These are phyloP conservation scores for Clitopilus passeckerianus DNA, from an alignment of 768 basidiomycete species.

Conservation along the genomic window DNA sequence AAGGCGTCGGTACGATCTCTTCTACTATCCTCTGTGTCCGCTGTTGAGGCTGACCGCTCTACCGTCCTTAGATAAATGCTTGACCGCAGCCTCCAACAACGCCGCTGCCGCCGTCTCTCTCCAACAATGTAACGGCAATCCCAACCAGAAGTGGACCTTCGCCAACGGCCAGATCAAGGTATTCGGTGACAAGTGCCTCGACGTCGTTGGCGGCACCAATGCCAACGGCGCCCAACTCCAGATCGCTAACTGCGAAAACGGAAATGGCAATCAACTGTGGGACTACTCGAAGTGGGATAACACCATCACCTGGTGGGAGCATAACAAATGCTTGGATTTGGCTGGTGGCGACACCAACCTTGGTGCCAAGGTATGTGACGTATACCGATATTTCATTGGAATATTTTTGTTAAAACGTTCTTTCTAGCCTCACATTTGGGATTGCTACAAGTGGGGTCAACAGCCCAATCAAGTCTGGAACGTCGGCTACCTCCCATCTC, in stretches of 20 bases:
- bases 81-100: conserved; percentile 44
- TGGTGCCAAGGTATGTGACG: conserved; percentile 31
- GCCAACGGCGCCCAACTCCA: conserved; percentile 44
- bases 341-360: conserved; percentile 27
- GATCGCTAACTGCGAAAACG: conserved; percentile 41
- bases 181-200: conserved; percentile 45
- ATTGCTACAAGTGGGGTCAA: conserved; percentile 23
- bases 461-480: conserved; percentile 52
- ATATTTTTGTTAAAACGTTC: neutral
- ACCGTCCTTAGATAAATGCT: conserved; percentile 38
- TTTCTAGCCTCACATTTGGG: conserved; percentile 43
- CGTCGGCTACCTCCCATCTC: conserved; percentile 36
- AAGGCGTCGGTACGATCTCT: conserved; percentile 22
- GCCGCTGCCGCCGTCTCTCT: conserved; percentile 45
- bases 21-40: too few relatives aligned
- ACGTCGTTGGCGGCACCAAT: conserved; percentile 36
- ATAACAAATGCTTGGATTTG: conserved; percentile 47
- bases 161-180: conserved; percentile 33
- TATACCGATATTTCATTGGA: neutral
- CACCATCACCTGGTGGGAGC: conserved; percentile 40
- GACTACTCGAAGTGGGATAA: conserved; percentile 38
- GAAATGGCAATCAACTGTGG: conserved; percentile 41
- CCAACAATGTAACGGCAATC: conserved; percentile 37
- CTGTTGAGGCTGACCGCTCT: too few relatives aligned
- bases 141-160: conserved; percentile 47